Evolutionary conservation across 441 rosid genomes (phyloP).

Genomic region (Macaranga tanarius): DNA sequence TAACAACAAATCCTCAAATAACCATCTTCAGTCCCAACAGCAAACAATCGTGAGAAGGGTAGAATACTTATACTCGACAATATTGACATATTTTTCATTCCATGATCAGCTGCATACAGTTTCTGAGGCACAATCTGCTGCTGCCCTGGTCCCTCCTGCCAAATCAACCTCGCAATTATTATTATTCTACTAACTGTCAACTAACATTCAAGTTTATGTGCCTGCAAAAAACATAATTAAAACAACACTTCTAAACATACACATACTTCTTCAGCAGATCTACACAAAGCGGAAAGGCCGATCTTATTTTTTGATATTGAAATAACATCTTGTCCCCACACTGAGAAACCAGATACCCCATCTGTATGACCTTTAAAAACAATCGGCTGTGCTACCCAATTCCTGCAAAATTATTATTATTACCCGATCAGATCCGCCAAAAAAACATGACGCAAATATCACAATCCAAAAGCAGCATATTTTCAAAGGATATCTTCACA

Average conservation of each 20-base stretch:
- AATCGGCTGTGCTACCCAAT: slow-evolving; percentile 50
- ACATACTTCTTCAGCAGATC: slow-evolving; percentile 62
- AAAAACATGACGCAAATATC: neutral
- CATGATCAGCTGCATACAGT: slow-evolving; percentile 51
- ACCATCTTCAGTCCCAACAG: slow-evolving; percentile 89
- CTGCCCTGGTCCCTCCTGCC: slow-evolving; percentile 70
- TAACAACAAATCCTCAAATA: slow-evolving; percentile 76
- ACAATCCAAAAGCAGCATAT: neutral
- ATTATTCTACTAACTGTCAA: too few relatives aligned
- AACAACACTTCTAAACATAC: neutral
- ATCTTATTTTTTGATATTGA: slow-evolving; percentile 88
- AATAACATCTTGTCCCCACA: slow-evolving; percentile 86
- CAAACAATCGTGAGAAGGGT: slow-evolving; percentile 71
- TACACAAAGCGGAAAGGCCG: slow-evolving; percentile 71
- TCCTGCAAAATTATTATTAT: slow-evolving; percentile 41
- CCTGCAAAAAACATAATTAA: neutral
- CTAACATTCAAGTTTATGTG: neutral
- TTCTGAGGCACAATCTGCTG: slow-evolving; percentile 66
- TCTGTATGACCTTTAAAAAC: slow-evolving; percentile 67
- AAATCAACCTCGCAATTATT: too few relatives aligned
- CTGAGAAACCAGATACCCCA: slow-evolving; percentile 75
- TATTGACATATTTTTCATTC: slow-evolving; percentile 57
- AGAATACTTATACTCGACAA: slow-evolving; percentile 71
- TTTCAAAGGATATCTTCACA: neutral
- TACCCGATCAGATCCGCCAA: slow-evolving; percentile 6